Evolutionary conservation across 2,329 filamentous ascomycete genomes (phyloP).

Genomic region (Talaromyces sp.): DNA sequence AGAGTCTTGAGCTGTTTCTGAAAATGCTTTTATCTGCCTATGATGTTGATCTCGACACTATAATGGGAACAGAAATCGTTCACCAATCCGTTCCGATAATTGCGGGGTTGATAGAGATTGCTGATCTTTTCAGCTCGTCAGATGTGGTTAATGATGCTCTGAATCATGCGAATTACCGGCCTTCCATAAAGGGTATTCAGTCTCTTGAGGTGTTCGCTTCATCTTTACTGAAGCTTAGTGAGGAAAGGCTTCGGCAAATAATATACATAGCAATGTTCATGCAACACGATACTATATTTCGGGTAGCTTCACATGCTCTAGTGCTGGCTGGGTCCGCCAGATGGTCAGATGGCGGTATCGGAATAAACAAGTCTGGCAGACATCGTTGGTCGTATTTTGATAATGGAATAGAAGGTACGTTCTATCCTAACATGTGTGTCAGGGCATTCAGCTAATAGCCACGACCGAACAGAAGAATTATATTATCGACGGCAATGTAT

Average conservation of each 20-base stretch:
- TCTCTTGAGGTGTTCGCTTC: conserved; percentile 26
- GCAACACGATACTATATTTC: conserved; percentile 26
- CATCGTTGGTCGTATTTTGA: conserved; percentile 38
- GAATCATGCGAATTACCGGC: conserved; percentile 26
- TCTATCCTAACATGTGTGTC: background rate
- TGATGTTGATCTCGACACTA: conserved; percentile 20
- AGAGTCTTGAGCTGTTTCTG: conserved; percentile 35
- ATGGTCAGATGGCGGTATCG: conserved; percentile 29
- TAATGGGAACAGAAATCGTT: conserved; percentile 28
- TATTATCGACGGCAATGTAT: conserved; percentile 41
- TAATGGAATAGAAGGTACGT: conserved; percentile 40
- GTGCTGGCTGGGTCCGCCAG: conserved; percentile 36
- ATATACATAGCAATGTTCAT: conserved; percentile 38
- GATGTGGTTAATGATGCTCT: conserved; percentile 25
- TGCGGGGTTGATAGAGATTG: conserved; percentile 32
- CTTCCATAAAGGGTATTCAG: conserved; percentile 30
- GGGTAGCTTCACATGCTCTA: conserved; percentile 34
- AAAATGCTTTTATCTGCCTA: conserved; percentile 29
- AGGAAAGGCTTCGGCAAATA: conserved; percentile 40
- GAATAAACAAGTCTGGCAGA: conserved; percentile 24
- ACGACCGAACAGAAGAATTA: conserved; percentile 37
- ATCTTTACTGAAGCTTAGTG: conserved; percentile 31
- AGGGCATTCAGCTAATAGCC: background rate
- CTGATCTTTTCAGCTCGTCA: conserved; percentile 36
- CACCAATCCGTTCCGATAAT: conserved; percentile 31